A percentile compares a stretch with the other conserved stretches of the same genome.
Conservation (phyloP, 2,329 filamentous ascomycete species). For the Metarhizium rileyi region DNA sequence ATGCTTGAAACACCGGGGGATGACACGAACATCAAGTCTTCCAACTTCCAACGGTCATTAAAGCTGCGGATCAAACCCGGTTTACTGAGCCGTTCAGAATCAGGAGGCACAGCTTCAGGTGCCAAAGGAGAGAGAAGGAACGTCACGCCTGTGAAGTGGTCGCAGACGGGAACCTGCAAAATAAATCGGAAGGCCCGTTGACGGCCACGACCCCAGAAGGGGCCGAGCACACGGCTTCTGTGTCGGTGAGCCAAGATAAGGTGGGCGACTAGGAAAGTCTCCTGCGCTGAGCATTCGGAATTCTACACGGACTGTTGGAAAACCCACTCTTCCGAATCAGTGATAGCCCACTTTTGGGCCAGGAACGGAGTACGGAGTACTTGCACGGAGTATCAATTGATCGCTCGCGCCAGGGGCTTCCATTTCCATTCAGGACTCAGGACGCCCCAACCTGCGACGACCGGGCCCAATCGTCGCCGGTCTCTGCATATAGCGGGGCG, state of each 20-base stretch:
- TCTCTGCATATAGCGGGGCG: too few relatives aligned
- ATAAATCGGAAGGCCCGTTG: too few relatives aligned
- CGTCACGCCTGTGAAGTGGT: too few relatives aligned
- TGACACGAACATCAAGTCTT: neutral
- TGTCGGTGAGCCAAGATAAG: neutral
- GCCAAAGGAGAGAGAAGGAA: too few relatives aligned
- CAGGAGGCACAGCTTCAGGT: too few relatives aligned
- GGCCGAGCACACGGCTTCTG: neutral
- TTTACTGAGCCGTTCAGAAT: too few relatives aligned
- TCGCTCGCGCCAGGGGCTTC: neutral
- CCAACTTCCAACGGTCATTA: neutral
- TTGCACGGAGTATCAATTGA: neutral
- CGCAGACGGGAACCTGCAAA: too few relatives aligned
- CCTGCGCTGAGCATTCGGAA: neutral
- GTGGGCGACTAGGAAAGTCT: neutral
- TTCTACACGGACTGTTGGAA: neutral
- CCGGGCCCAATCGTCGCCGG: too few relatives aligned
- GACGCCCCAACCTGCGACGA: conserved; percentile 3
- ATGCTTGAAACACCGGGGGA: neutral
- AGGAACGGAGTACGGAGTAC: too few relatives aligned
- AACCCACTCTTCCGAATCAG: neutral
- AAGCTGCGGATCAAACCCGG: neutral
- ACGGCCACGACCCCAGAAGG: too few relatives aligned
- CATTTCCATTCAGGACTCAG: too few relatives aligned
- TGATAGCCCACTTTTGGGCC: neutral